Evolutionary conservation across 2,329 filamentous ascomycete genomes (phyloP).

Genomic region (Colletotrichum simmondsii): DNA sequence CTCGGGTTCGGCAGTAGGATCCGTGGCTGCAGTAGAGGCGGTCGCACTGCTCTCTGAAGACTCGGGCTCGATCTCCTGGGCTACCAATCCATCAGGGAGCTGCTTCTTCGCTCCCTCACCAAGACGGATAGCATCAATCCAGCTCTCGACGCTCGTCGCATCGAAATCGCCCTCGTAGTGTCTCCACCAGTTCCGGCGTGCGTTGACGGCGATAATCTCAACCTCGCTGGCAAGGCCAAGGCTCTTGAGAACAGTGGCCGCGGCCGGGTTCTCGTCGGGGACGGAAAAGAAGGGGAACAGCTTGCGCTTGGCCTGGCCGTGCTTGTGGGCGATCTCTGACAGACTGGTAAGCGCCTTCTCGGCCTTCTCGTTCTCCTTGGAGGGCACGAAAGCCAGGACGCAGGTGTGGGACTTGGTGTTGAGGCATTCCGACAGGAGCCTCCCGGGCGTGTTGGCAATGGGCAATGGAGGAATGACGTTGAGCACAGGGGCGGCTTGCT

Average conservation of each 20-base stretch:
- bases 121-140: constrained; percentile 92
- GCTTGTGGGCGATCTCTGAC: constrained; percentile 80
- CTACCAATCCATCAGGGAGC: constrained; percentile 71
- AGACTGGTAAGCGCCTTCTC: constrained; percentile 71
- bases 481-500: constrained; percentile 40
- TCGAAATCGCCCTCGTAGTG: constrained; percentile 73
- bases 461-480: constrained; percentile 69
- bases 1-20: constrained; percentile 25
- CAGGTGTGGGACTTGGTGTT: constrained; percentile 83
- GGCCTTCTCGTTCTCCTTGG: constrained; percentile 57
- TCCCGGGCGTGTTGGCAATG: constrained; percentile 70
- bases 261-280: constrained; percentile 54
- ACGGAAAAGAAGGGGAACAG: constrained; percentile 88
- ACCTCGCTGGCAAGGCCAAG: constrained; percentile 72
- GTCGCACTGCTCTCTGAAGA: constrained; percentile 5
- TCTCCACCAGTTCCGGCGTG: constrained; percentile 87
- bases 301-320: constrained; percentile 72
- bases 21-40: constrained; percentile 28
- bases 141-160: constrained; percentile 75
- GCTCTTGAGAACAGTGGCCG: constrained; percentile 60
- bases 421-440: constrained; percentile 78
- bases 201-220: constrained; percentile 85
- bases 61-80: constrained; percentile 39
- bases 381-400: constrained; percentile 78
- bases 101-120: constrained; percentile 86